Percentiles rank a stretch among this genome's conserved stretches.
These are phyloP conservation scores for Auxenochlorella protothecoides DNA, from an alignment of 139 green algal species.

Conservation along the genomic window DNA sequence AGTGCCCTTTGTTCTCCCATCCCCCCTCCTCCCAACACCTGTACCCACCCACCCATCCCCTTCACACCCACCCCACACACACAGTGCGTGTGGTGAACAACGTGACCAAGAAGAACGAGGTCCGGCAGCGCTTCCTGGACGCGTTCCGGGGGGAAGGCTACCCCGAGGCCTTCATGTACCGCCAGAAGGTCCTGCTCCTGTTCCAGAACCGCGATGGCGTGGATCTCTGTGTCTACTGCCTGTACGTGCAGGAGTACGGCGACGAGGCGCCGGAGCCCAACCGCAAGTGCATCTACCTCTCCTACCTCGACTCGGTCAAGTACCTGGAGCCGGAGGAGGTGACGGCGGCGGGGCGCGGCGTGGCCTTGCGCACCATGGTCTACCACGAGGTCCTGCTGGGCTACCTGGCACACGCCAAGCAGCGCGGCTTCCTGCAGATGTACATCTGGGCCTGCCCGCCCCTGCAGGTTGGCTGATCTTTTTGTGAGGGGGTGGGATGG, in stretches of 20 bases:
- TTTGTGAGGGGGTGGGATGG: not conserved
- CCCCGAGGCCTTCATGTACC: slow-evolving; percentile 67
- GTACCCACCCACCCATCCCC: not conserved
- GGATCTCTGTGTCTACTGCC: slow-evolving; percentile 88
- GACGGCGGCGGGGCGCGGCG: slow-evolving; percentile 7
- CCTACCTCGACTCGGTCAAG: slow-evolving; percentile 96
- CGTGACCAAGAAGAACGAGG: slow-evolving; percentile 81
- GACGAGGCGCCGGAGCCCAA: slow-evolving; percentile 77
- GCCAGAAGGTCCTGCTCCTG: slow-evolving; percentile 86
- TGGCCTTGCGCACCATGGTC: slow-evolving; percentile 84
- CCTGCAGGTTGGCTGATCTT: slow-evolving; percentile 46
- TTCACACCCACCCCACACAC: slow-evolving; percentile 6
- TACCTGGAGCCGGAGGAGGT: slow-evolving; percentile 87
- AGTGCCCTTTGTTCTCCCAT: not conserved
- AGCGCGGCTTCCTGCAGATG: slow-evolving; percentile 81
- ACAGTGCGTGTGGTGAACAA: slow-evolving; percentile 94
- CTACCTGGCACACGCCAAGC: slow-evolving; percentile 84
- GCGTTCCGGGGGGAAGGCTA: slow-evolving; percentile 61
- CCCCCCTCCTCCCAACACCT: no score
- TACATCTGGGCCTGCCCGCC: slow-evolving; percentile 99
- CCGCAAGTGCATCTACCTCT: slow-evolving; percentile 74
- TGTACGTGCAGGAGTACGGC: slow-evolving; percentile 95
- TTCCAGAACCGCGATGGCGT: slow-evolving; percentile 88
- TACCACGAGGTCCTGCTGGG: slow-evolving; percentile 94
- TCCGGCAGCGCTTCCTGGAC: slow-evolving; percentile 68